Evolutionary conservation across 257 asterid species (phyloP).

Genomic region (Scutellaria barbata): DNA sequence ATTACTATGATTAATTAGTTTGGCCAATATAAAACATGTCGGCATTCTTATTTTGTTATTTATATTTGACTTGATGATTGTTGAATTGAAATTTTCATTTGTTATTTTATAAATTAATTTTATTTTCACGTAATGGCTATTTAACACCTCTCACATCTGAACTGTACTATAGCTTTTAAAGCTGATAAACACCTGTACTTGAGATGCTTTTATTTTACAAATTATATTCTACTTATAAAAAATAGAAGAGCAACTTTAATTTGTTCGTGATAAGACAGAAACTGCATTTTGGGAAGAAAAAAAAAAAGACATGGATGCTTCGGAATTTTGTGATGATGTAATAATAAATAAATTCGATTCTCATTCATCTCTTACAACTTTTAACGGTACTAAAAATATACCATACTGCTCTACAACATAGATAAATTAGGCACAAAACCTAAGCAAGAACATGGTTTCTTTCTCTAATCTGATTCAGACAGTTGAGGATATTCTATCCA

Average conservation of each 20-base stretch:
- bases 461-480: conserved; percentile 31
- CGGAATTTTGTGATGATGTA: conserved; percentile 23
- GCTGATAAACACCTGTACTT: too few relatives aligned
- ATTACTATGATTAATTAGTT: background rate
- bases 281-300: conserved; percentile 22
- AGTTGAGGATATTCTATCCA: conserved; percentile 37
- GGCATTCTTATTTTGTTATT: too few relatives aligned
- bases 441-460: conserved; percentile 28
- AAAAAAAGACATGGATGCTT: conserved; percentile 28
- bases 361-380: conserved; percentile 23
- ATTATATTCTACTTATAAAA: background rate
- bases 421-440: conserved; percentile 37
- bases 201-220: background rate
- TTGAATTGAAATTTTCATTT: too few relatives aligned
- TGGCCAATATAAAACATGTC: background rate
- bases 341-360: conserved; percentile 33
- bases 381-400: background rate
- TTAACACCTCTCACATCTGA: too few relatives aligned
- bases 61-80: too few relatives aligned
- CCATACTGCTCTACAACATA: conserved; percentile 8
- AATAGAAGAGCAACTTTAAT: conserved; percentile 17
- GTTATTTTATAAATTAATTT: too few relatives aligned
- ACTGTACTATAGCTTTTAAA: too few relatives aligned
- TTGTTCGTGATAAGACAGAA: conserved; percentile 38
- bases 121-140: too few relatives aligned